These are phyloP conservation scores for Boletus sensibilis DNA, from an alignment of 768 basidiomycete genomes.

Conservation along the genomic window DNA sequence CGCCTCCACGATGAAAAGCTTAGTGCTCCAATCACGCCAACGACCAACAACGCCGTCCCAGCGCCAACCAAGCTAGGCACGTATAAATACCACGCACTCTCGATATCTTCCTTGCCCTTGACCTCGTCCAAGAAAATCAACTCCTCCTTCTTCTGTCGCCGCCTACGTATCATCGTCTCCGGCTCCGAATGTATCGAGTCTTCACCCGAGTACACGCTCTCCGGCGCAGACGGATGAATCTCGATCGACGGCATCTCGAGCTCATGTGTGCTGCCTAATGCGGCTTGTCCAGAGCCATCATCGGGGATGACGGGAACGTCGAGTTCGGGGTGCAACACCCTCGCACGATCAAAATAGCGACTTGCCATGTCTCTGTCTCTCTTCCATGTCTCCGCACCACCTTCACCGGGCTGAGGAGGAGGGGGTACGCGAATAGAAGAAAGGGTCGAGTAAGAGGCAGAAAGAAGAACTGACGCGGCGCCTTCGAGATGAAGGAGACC, in stretches of 20 bases:
- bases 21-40: conserved; percentile 74
- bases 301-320: conserved; percentile 69
- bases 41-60: conserved; percentile 78
- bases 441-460: conserved; percentile 72
- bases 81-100: conserved; percentile 77
- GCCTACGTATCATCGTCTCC: conserved; percentile 39
- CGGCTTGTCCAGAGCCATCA: conserved; percentile 34
- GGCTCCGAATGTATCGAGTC: conserved; percentile 31
- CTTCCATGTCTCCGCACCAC: conserved; percentile 70
- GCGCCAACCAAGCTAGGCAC: conserved; percentile 79
- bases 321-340: conserved; percentile 54
- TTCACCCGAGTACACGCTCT: conserved; percentile 29
- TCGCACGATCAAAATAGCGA: conserved; percentile 71
- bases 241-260: conserved; percentile 73
- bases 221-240: conserved; percentile 32
- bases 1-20: conserved; percentile 71
- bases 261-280: conserved; percentile 36
- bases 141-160: conserved; percentile 59
- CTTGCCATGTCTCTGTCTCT: conserved; percentile 70
- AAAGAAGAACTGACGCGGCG: conserved; percentile 65
- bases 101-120: conserved; percentile 54
- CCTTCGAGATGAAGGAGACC: conserved; percentile 83
- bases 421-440: conserved; percentile 73
- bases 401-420: conserved; percentile 48
- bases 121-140: conserved; percentile 44